Evolutionary conservation across 1,284 basidiomycete genomes (phyloP).

Genomic region (Ceratobasidium sp.): DNA sequence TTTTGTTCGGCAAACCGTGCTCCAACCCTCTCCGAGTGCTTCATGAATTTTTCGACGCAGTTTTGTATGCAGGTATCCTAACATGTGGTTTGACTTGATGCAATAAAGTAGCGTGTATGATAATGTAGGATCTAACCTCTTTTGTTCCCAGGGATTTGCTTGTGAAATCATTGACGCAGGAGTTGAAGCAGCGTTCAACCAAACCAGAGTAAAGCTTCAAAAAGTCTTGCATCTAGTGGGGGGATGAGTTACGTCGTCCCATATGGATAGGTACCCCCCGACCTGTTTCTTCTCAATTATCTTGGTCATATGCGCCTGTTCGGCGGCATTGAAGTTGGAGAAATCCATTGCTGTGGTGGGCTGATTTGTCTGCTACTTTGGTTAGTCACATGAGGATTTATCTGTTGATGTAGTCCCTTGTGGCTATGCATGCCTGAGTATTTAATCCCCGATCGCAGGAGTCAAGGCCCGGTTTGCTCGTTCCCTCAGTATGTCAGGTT

Average conservation of each 20-base stretch:
- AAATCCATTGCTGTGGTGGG: constrained; percentile 71
- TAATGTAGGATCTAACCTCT: constrained; percentile 64
- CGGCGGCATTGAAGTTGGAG: constrained; percentile 78
- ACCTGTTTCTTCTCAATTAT: constrained; percentile 95
- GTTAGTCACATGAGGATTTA: constrained; percentile 4
- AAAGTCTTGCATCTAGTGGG: constrained; percentile 94
- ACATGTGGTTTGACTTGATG: not conserved
- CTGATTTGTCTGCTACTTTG: not conserved
- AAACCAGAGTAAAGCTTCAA: constrained; percentile 94
- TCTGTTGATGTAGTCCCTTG: not conserved
- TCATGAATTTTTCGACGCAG: constrained; percentile 91
- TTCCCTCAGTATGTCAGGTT: not conserved
- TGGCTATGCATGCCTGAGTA: not conserved
- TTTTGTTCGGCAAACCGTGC: constrained; percentile 90
- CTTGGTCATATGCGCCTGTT: constrained; percentile 88
- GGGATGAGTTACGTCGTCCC: not conserved
- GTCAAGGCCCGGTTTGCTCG: too few relatives aligned
- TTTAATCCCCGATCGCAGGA: not conserved
- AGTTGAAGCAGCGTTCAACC: constrained; percentile 93
- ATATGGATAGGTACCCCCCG: constrained; percentile 41
- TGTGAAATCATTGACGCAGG: constrained; percentile 96
- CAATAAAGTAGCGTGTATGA: not conserved
- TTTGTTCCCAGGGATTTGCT: constrained; percentile 90
- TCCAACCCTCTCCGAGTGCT: constrained; percentile 93
- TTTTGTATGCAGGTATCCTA: constrained; percentile 63